Evolutionary conservation across 495 filamentous ascomycete genomes (phyloP), one percentile per base, ranked within the genome.

Genomic region (Pseudoneurospora amorphoporcata): DNA sequence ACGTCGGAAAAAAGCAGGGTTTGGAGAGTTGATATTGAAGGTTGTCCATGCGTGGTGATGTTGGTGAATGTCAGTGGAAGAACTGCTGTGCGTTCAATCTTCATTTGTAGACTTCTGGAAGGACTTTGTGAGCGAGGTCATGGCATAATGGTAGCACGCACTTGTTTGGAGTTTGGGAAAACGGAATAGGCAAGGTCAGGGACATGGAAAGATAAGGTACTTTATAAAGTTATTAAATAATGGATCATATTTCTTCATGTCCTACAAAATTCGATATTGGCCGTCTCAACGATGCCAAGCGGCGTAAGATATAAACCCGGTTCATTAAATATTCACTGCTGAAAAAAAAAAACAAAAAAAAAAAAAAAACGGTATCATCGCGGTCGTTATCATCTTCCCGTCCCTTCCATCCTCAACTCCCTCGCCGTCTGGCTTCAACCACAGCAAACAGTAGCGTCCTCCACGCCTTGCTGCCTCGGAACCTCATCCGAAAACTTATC

Each of bases 381-480:
- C 71, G n/a, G 69, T 70, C 53, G 3, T 32, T 35, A 40, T 70
- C 23, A 61, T 35, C 9, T 8, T 58, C 16, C 17, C 42, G 2
- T 43, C 16, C 23, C 3, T 39, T 29, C 35, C 35, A 69, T 32
- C 1, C 65, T 7, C 16, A 37, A 17, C 7, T 68, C 65, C 4
- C n/a, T 10, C 23, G 14, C 14, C 19, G 17, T 29, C 4, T 9
- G 23, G 14, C 40, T n/a, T 77, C 71, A 79, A 17, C 78, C 78
- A 47, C 78, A 79, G 72, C 78, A 80, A 8, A 79, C 75, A 37
- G 74, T 75, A 0, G 77, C 73, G 29, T 80, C 78, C 35, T 78
- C 75, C 68, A 79, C 70, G 1, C 72, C 77, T 2, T 12, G 53
- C 14, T 17, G 53, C 29, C 53, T 65, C 53, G 53, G 53, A 2